These are phyloP conservation scores for Creolimax fragrantissima DNA, from an alignment of 78 protist species.

Conservation along the genomic window DNA sequence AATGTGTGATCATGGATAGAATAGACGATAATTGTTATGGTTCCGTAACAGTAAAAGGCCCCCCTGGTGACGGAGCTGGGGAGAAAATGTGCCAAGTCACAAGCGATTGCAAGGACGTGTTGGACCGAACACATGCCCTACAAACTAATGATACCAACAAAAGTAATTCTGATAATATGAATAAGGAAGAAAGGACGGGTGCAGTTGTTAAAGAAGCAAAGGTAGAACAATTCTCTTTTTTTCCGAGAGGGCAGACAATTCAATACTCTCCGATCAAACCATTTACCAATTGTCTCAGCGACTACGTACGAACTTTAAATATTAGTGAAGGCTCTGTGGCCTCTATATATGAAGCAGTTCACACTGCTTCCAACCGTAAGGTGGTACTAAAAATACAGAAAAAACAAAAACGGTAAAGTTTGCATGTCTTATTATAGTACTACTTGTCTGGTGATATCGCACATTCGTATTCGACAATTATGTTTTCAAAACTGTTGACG, in stretches of 20 bases:
- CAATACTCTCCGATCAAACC: background rate
- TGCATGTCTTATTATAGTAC: background rate
- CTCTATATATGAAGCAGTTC: background rate
- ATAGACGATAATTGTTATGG: background rate
- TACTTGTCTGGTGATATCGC: background rate
- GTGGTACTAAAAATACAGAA: background rate
- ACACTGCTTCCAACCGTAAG: background rate
- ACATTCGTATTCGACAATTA: background rate
- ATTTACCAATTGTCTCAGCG: background rate
- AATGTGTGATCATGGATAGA: too few species aligned
- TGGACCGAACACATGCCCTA: background rate
- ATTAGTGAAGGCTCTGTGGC: background rate
- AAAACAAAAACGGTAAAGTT: background rate
- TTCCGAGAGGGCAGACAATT: background rate
- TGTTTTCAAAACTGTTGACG: background rate
- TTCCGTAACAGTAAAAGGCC: background rate
- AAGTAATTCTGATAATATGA: background rate
- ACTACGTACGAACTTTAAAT: background rate
- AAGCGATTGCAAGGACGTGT: background rate
- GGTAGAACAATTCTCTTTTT: background rate
- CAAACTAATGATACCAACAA: background rate
- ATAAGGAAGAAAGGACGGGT: background rate
- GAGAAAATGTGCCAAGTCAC: too few species aligned
- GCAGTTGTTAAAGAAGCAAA: background rate
- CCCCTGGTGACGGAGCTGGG: background rate